Conservation (phyloP, 306 rosid genomes). For the Corylus avellana region DNA sequence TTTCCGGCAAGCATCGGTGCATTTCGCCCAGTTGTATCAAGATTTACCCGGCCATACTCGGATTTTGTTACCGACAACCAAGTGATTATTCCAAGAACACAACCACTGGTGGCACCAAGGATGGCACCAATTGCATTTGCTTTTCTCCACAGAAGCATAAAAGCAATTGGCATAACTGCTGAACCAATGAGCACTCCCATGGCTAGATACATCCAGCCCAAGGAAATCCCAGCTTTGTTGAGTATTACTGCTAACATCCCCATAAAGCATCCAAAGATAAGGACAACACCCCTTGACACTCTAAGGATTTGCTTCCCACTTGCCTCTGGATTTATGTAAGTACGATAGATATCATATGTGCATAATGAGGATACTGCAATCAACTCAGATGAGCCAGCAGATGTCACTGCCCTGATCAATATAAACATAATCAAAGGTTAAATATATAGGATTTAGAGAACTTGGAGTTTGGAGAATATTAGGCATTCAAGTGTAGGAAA, state of each 20-base stretch:
- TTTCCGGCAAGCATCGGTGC: constrained; percentile 98
- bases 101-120: constrained; percentile 67
- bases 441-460: background rate
- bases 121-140: constrained; percentile 90
- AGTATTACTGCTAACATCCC: constrained; percentile 77
- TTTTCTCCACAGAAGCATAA: constrained; percentile 83
- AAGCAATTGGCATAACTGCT: constrained; percentile 90
- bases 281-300: constrained; percentile 71
- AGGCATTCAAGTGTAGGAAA: background rate
- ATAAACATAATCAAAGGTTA: constrained; percentile 23
- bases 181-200: constrained; percentile 92
- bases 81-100: constrained; percentile 71
- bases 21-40: constrained; percentile 79
- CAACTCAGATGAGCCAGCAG: constrained; percentile 94
- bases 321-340: constrained; percentile 82
- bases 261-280: constrained; percentile 80
- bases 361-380: constrained; percentile 82
- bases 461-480: no score
- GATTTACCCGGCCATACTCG: constrained; percentile 68
- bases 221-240: constrained; percentile 82
- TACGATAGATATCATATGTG: constrained; percentile 87
- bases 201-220: constrained; percentile 96
- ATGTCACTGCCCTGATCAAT: constrained; percentile 85
- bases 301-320: constrained; percentile 72
- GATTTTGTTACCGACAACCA: constrained; percentile 72